phyloP scores from a whole-genome alignment of 371 early-diverging fungal genomes.

The Synchytrium microbalum region DNA sequence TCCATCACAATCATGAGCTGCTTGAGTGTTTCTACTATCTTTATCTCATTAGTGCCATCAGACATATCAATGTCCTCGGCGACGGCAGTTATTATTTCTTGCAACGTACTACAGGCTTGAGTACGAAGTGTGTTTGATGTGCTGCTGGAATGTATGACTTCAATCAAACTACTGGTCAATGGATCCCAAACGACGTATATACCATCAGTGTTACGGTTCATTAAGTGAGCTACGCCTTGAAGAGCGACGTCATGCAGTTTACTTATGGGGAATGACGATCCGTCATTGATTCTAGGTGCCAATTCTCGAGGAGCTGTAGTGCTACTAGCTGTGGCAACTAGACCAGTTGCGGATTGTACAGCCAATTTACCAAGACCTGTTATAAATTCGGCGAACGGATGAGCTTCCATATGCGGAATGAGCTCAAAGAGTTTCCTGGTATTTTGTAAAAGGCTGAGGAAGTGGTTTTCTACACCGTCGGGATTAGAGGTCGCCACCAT shows the following conservation, averaged over 20 bases:
- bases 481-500: background rate
- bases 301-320: conserved; percentile 9
- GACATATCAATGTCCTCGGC: conserved; percentile 56
- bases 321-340: background rate
- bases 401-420: conserved; percentile 51
- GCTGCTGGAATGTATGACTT: conserved; percentile 57
- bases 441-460: conserved; percentile 16
- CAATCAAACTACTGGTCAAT: conserved; percentile 67
- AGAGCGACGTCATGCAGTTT: conserved; percentile 69
- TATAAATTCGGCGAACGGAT: conserved; percentile 58
- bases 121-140: conserved; percentile 54
- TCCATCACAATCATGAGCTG: conserved; percentile 22
- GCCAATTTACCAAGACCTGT: conserved; percentile 63
- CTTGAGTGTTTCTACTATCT: conserved; percentile 38
- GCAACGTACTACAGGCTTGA: conserved; percentile 75
- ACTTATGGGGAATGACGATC: conserved; percentile 74
- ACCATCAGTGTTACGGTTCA: conserved; percentile 34
- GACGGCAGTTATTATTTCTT: conserved; percentile 67
- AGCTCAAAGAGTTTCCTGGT: conserved; percentile 69
- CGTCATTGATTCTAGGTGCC: conserved; percentile 36
- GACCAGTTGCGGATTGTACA: conserved; percentile 24
- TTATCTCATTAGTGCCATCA: conserved; percentile 47
- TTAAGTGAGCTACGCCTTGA: conserved; percentile 59
- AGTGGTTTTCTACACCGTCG: conserved; percentile 25
- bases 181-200: conserved; percentile 55